Evolutionary conservation across 441 rosid genomes (phyloP).

Genomic region (Croton laevigatus): DNA sequence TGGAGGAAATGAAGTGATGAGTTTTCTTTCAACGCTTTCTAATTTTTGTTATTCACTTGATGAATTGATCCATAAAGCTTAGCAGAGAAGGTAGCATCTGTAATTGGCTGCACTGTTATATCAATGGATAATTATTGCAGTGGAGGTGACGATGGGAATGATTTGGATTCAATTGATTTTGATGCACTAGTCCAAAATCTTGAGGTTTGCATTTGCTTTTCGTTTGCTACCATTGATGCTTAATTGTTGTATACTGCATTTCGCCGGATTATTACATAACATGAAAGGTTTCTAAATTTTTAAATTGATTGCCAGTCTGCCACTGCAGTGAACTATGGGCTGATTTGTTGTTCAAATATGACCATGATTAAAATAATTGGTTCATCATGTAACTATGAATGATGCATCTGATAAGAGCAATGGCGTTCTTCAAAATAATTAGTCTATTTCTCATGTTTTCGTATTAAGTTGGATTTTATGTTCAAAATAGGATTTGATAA

Average conservation of each 20-base stretch:
- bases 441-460: slow-evolving; percentile 13
- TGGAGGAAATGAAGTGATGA: background rate
- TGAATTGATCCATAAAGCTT: slow-evolving; percentile 51
- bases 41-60: slow-evolving; percentile 26
- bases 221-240: slow-evolving; percentile 11
- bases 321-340: background rate
- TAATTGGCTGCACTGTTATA: slow-evolving; percentile 87
- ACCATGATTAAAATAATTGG: background rate
- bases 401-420: background rate
- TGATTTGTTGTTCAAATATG: background rate
- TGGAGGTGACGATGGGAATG: slow-evolving; percentile 83
- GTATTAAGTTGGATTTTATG: slow-evolving; percentile 22
- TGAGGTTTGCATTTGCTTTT: slow-evolving; percentile 52
- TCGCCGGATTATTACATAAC: slow-evolving; percentile 11
- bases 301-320: slow-evolving; percentile 2
- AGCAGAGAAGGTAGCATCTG: slow-evolving; percentile 97
- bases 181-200: slow-evolving; percentile 72
- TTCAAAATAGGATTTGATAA: slow-evolving; percentile 66
- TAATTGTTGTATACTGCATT: slow-evolving; percentile 13
- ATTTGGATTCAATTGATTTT: slow-evolving; percentile 83
- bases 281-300: background rate
- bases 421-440: background rate
- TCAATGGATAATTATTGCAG: slow-evolving; percentile 90
- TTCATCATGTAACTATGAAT: background rate
- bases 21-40: slow-evolving; percentile 12